Evolutionary conservation across 768 basidiomycete species (phyloP).

Genomic region (Strobilomyces confusus): DNA sequence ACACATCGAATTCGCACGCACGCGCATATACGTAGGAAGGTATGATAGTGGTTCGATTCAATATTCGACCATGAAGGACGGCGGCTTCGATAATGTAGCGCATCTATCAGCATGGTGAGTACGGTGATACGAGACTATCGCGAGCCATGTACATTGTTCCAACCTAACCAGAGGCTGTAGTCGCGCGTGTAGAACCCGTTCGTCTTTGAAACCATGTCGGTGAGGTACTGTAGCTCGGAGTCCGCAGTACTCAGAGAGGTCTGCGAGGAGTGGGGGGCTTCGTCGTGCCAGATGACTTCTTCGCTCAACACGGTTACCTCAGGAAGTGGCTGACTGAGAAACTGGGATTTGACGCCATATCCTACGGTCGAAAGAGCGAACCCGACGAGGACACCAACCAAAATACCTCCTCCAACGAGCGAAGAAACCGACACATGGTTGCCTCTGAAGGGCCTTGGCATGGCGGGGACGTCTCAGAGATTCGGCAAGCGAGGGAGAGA

Average conservation of each 20-base stretch:
- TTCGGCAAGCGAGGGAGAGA: background rate
- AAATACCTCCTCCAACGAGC: conserved; percentile 19
- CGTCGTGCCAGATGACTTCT: conserved; percentile 12
- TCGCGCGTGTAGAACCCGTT: conserved; percentile 45
- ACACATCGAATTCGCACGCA: conserved; percentile 38
- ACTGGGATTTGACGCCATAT: conserved; percentile 11
- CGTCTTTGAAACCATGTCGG: conserved; percentile 35
- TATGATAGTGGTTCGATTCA: conserved; percentile 42
- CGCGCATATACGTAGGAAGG: conserved; percentile 47
- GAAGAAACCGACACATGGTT: background rate
- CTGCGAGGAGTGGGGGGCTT: background rate
- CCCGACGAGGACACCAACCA: conserved; percentile 28
- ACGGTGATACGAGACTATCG: no score
- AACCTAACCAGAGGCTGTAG: conserved; percentile 46
- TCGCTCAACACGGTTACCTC: conserved; percentile 5
- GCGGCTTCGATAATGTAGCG: conserved; percentile 47
- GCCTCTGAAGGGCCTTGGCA: conserved; percentile 4
- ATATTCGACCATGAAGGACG: conserved; percentile 38
- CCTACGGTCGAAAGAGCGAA: conserved; percentile 20
- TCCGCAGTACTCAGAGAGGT: conserved; percentile 2
- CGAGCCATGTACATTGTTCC: conserved; percentile 39
- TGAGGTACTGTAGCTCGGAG: conserved; percentile 29
- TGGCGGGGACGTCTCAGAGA: background rate
- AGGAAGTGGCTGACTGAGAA: conserved; percentile 16
- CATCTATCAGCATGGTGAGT: conserved; percentile 29